Evolutionary conservation across 305 asterid species (phyloP).

Genomic region (Fraxinus angustifolia): DNA sequence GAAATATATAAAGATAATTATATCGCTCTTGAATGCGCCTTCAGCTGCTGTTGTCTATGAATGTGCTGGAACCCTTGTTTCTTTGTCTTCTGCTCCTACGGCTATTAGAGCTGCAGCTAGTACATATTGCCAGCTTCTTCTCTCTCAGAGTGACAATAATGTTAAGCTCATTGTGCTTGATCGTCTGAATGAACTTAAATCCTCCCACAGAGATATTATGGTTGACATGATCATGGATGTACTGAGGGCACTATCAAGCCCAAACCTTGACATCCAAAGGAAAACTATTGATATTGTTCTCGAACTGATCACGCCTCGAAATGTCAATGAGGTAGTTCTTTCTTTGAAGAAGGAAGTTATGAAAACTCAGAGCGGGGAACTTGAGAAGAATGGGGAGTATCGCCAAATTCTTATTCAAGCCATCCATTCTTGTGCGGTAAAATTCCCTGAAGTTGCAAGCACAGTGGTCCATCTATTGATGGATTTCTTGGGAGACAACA

Average conservation of each 20-base stretch:
- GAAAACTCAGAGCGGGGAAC: conserved; percentile 76
- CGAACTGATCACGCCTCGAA: conserved; percentile 78
- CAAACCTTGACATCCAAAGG: conserved; percentile 81
- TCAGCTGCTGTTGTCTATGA: conserved; percentile 91
- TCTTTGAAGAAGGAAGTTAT: conserved; percentile 91
- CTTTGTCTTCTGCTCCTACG: conserved; percentile 91
- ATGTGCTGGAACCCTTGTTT: conserved; percentile 96
- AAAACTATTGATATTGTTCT: conserved; percentile 91
- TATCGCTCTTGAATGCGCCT: conserved; percentile 44
- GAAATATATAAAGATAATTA: conserved; percentile 48
- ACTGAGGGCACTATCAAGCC: conserved; percentile 91
- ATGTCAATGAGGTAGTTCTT: conserved; percentile 87
- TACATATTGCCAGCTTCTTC: conserved; percentile 92
- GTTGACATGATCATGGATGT: conserved; percentile 94
- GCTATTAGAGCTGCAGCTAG: conserved; percentile 93
- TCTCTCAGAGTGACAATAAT: conserved; percentile 88
- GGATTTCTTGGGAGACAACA: conserved; percentile 98
- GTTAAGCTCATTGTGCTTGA: conserved; percentile 94
- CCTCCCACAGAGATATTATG: conserved; percentile 78
- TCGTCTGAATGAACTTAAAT: conserved; percentile 79
- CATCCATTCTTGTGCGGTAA: conserved; percentile 93
- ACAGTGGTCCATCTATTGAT: conserved; percentile 90
- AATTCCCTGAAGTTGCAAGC: conserved; percentile 96
- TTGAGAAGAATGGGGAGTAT: conserved; percentile 52
- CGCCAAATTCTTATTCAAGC: conserved; percentile 60